phyloP scores from a whole-genome alignment of 352 stramenopile genomes.

The Globisporangium heterothallicum region DNA sequence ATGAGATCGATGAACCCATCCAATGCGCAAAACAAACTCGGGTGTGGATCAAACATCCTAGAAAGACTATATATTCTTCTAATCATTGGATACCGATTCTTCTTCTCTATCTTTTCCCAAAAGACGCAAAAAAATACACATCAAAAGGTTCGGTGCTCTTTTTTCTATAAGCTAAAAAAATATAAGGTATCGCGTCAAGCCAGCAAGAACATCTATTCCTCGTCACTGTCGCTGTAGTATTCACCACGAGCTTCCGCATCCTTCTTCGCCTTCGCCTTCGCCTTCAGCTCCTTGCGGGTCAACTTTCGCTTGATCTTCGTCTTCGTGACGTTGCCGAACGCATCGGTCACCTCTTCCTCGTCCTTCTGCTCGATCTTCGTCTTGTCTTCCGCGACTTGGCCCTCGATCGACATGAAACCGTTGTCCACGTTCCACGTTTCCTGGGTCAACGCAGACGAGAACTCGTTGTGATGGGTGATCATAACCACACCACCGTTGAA shows the following conservation, averaged over 20 bases:
- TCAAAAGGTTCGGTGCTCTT: background rate
- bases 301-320: conserved; percentile 89
- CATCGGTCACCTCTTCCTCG: conserved; percentile 73
- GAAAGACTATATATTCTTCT: background rate
- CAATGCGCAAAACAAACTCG: no score
- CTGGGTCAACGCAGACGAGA: conserved; percentile 91
- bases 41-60: background rate
- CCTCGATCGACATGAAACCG: conserved; percentile 84
- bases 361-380: conserved; percentile 91
- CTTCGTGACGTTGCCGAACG: conserved; percentile 83
- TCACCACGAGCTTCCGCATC: conserved; percentile 80
- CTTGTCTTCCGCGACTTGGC: conserved; percentile 81
- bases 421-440: conserved; percentile 94
- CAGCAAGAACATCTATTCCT: conserved; percentile 38
- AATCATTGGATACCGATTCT: background rate
- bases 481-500: conserved; percentile 98
- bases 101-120: background rate
- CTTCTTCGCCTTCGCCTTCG: conserved; percentile 85
- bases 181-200: conserved; percentile 25
- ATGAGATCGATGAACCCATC: no score
- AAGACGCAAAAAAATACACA: background rate
- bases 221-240: conserved; percentile 79
- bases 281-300: conserved; percentile 87
- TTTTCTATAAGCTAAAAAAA: conserved; percentile 36
- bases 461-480: conserved; percentile 97